Evolutionary conservation across 139 green algal species (phyloP), one percentile per base, ranked within the genome.

Genomic region (Gonium pectorale): DNA sequence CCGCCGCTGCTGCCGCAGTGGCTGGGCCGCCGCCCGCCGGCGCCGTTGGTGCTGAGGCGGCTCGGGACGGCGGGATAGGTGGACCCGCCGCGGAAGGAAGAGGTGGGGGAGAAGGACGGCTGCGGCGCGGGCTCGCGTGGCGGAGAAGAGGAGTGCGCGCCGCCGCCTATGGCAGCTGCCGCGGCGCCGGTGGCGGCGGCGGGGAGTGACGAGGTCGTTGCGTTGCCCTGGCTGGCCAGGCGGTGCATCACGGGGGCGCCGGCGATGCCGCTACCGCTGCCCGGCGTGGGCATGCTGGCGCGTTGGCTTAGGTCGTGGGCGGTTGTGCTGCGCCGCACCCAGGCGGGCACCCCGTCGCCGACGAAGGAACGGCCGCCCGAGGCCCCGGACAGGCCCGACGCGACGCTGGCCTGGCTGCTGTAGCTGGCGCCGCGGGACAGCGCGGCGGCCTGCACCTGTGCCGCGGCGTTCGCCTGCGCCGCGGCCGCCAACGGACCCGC

Each of bases 31-130:
- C n/a, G n/a, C n/a, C n/a, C n/a, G n/a, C n/a, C n/a, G n/a, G n/a
- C n/a, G n/a, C n/a, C n/a, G n/a, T n/a, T n/a, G n/a, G n/a, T 40
- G 38, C 73, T 81, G 19, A 81, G 73, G 9, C 73, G 73, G 56
- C 73, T 81, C 29, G 73, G 73, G 3, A 69, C 37, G 11, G 40
- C 37, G 9, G 52, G 73, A 54, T 46, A 69, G 73, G 54, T 51
- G 38, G 73, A 56, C 35, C 44, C 27, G 5, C 54, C 54, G 9
- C 52, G 33, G 8, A 49, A 79, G 0, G 71, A 67, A 31, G 37
- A 22, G 8, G 27, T 19, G 2, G 29, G 21, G 59, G 51, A 67
- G 3, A 35, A 35, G 17, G 75, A n/a, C n/a, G 59, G 41, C 75
- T 82, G 75, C 59, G 15, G 4, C 6, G 63, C 75, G 6, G 46